phyloP scores from a whole-genome alignment of 306 rosid species.

The Inga oerstediana region DNA sequence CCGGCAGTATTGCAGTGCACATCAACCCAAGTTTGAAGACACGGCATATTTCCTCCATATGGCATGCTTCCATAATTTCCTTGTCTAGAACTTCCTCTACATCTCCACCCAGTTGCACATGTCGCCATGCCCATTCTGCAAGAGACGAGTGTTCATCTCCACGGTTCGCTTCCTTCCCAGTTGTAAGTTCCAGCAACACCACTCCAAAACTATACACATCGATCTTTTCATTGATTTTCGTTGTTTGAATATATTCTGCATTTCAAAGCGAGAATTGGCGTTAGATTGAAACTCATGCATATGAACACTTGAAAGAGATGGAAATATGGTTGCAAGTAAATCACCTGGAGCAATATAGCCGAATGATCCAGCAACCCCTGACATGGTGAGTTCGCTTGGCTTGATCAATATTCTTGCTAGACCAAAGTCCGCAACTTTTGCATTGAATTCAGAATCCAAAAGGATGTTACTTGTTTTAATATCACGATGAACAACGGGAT shows the following conservation, averaged over 20 bases:
- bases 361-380: slow-evolving; percentile 81
- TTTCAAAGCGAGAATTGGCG: neutral
- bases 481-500: slow-evolving; percentile 76
- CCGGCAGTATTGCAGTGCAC: slow-evolving; percentile 59
- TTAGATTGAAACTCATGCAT: neutral
- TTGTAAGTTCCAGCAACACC: slow-evolving; percentile 55
- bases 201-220: slow-evolving; percentile 71
- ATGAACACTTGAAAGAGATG: neutral
- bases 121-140: slow-evolving; percentile 59
- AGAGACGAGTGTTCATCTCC: slow-evolving; percentile 56
- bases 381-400: slow-evolving; percentile 77
- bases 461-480: slow-evolving; percentile 82
- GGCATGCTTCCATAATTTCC: slow-evolving; percentile 43
- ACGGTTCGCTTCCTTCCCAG: slow-evolving; percentile 50
- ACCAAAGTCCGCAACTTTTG: slow-evolving; percentile 91
- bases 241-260: slow-evolving; percentile 57
- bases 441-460: slow-evolving; percentile 70
- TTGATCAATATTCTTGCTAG: slow-evolving; percentile 69
- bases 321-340: neutral
- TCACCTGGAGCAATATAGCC: slow-evolving; percentile 99
- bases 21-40: slow-evolving; percentile 66
- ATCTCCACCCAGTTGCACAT: slow-evolving; percentile 33
- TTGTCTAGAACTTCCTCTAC: slow-evolving; percentile 50
- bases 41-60: slow-evolving; percentile 55
- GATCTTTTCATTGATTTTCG: slow-evolving; percentile 54